Base-by-base conservation (phyloP, 2,329 filamentous ascomycete species). In the Chaetomiaceae sp. region DNA sequence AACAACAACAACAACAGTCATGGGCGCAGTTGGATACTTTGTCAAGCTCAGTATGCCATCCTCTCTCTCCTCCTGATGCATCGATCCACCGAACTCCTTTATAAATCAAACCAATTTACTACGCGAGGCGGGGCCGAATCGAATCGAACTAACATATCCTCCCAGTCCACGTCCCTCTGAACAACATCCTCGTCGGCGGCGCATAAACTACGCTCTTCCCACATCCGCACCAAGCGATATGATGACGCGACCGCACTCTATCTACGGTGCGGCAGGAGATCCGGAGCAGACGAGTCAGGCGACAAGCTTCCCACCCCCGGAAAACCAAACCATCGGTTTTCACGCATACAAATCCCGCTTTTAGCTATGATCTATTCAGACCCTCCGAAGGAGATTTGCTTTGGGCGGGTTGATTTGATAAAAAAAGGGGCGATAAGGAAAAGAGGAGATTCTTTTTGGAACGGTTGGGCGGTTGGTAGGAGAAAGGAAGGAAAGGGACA, bases 11-110 rank as follows among this genome's bases (percentile, higher is more conserved):
- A 11, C 9, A 51, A 53, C 53, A 62, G 60, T 86, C 69, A 86
- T 86, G 83, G 83, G 83, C 58, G 80, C 81, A 43, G 84, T 86
- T 53, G 84, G 84, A 58, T 87, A 86, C 71, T 70, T 87, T 58
- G 82, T 87, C 66, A 86, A 87, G 77, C 76, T 87, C 65, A 84
- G 81, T 84, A 74, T 9, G 57, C 14, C 16, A 11, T 6, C 32
- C 25, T 44, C 23, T 40, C 30, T 32, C 44, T 10, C 47, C 20
- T 6, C 10, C 34, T 13, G 8, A 10, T 25, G n/a, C n/a, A n/a
- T n/a, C n/a, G n/a, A n/a, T n/a, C n/a, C n/a, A n/a, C 32, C 16
- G 13, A 20, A 14, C 34, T 27, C n/a, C 40, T 13, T 23, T n/a
- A n/a, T 9, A 4, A 16, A n/a, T 27, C n/a, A 8, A 43, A 3